Evolutionary conservation across 164 flowering plant genomes (phyloP), one percentile per base, ranked within the genome.

Genomic region (Akebia trifoliata): DNA sequence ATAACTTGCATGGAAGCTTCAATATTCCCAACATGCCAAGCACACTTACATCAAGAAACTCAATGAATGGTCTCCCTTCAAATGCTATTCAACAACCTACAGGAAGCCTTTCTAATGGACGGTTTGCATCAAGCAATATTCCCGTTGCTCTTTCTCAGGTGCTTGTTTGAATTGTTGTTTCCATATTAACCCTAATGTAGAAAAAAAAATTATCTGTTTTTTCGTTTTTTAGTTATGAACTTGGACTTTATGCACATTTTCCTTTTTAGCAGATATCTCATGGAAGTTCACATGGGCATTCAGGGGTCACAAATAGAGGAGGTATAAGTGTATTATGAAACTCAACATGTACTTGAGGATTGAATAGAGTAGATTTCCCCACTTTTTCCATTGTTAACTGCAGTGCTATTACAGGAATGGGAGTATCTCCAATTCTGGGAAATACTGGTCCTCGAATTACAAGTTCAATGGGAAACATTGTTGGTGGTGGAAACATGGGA

Each of bases 121-220:
- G 97, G 39, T 91, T 78, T 77, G 71, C 84, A 36, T 80, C 95
- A 38, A 87, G 82, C 66, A 83, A 78, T 76, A 69, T 87, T 60
- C 94, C 94, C 24, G 78, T 76, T 48, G 85, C 82, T 26, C 85
- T 87, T n/a, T 87, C 97, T 56, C 96, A 86, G 96, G 97, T 87
- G 57, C 20, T n/a, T 50, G 4, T 40, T 4, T 50, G 22, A 20
- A 40, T 20, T 32, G n/a, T 58, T 22, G 6, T 26, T 51, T n/a
- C n/a, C n/a, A n/a, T n/a, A n/a, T n/a, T n/a, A n/a, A n/a, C n/a
- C n/a, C n/a, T n/a, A n/a, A n/a, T n/a, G n/a, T n/a, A n/a, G n/a
- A n/a, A n/a, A n/a, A n/a, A n/a, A n/a, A n/a, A n/a, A n/a, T n/a
- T n/a, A n/a, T n/a, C n/a, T n/a, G n/a, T n/a, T n/a, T n/a, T n/a